Evolutionary conservation across 2,329 filamentous ascomycete species (phyloP).

Genomic region (Calcarisporium arbuscula): DNA sequence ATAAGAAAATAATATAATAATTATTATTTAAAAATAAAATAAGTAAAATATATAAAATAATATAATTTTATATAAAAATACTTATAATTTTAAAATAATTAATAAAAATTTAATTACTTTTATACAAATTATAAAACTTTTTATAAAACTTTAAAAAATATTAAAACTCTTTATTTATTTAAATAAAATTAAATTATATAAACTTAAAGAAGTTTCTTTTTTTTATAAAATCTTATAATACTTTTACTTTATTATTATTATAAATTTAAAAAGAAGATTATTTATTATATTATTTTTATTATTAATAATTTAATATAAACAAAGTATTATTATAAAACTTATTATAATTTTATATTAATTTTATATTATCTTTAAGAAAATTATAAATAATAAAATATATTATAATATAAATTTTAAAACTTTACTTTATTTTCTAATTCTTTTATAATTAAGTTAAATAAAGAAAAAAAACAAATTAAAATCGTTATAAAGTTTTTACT

Average conservation of each 20-base stretch:
- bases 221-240: slow-evolving; percentile 1
- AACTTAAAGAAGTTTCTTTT: no score
- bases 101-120: neutral
- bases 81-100: neutral
- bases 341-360: neutral
- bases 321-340: neutral
- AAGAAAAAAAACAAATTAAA: neutral
- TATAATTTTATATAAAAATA: no score
- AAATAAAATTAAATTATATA: slow-evolving; percentile 1
- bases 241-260: no score
- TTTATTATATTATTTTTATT: neutral
- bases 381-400: neutral
- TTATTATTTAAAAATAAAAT: no score
- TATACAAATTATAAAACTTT: neutral
- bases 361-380: neutral
- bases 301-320: neutral
- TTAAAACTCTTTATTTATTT: neutral
- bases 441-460: neutral
- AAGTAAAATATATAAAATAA: no score
- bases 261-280: slow-evolving; percentile 1
- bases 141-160: neutral
- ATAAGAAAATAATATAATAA: no score
- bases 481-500: neutral
- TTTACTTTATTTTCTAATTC: neutral
- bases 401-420: neutral